A percentile compares a stretch with the other conserved stretches of the same genome.
Evolutionary conservation across 176 grass and related monocot genomes (phyloP).

Genomic region (Areca catechu): DNA sequence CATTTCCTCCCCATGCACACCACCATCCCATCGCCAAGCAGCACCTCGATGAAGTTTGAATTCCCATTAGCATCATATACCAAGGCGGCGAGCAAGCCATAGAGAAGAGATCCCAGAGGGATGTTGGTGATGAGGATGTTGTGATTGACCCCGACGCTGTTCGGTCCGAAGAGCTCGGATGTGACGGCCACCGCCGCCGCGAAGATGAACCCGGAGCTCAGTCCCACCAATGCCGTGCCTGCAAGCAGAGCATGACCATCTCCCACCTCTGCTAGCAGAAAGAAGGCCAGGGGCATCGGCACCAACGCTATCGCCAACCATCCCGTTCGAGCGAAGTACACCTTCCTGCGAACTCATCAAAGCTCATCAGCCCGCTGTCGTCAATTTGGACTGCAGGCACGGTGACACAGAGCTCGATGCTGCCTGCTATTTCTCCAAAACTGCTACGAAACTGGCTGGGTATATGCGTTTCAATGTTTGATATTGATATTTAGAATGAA

Average conservation of each 20-base stretch:
- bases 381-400: background rate
- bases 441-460: no score
- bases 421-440: no score
- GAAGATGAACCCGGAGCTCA: conserved; percentile 92
- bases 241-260: conserved; percentile 32
- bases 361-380: conserved; percentile 4
- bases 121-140: conserved; percentile 98
- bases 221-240: conserved; percentile 58
- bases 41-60: background rate
- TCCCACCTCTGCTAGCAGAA: conserved; percentile 44
- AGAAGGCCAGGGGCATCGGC: conserved; percentile 71
- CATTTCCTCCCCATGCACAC: conserved; percentile 82
- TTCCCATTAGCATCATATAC: conserved; percentile 63
- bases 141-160: conserved; percentile 77
- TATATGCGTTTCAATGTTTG: no score
- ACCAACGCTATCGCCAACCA: conserved; percentile 57
- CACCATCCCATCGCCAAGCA: conserved; percentile 36
- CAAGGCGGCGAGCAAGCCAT: conserved; percentile 67
- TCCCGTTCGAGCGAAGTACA: conserved; percentile 64
- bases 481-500: no score
- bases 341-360: conserved; percentile 43
- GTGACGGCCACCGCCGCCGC: conserved; percentile 73
- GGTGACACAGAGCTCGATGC: background rate
- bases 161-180: conserved; percentile 80
- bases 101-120: conserved; percentile 76